Percentiles rank a stretch among this genome's conserved stretches.
Conservation (phyloP, 148 eudicot genomes). For the Cornus kousa region DNA sequence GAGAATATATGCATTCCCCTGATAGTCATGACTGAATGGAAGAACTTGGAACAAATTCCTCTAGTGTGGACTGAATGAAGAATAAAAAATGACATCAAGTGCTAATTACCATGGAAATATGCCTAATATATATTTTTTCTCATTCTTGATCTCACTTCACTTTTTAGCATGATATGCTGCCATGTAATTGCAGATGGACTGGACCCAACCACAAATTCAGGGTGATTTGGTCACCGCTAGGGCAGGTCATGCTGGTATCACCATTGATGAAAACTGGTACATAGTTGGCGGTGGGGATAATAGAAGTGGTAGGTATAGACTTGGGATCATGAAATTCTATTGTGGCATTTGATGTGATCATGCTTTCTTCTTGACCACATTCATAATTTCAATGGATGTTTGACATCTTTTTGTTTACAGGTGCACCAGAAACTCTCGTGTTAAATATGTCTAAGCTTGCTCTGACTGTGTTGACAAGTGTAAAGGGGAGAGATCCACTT, state of each 20-base stretch:
- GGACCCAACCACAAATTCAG: slow-evolving; percentile 89
- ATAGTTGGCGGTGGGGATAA: slow-evolving; percentile 97
- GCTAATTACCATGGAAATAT: neutral
- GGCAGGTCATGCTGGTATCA: slow-evolving; percentile 88
- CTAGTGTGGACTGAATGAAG: neutral
- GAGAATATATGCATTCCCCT: too few species aligned
- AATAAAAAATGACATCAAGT: neutral
- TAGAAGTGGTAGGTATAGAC: slow-evolving; percentile 53
- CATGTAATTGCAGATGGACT: slow-evolving; percentile 66
- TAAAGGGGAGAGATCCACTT: slow-evolving; percentile 76
- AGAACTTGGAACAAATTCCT: neutral
- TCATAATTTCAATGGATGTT: too few species aligned
- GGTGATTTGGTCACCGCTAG: slow-evolving; percentile 78
- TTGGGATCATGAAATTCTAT: neutral
- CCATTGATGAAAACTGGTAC: slow-evolving; percentile 76
- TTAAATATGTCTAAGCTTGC: slow-evolving; percentile 81
- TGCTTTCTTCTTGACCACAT: neutral
- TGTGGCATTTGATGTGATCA: neutral
- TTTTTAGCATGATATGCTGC: slow-evolving; percentile 3
- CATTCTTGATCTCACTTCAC: neutral
- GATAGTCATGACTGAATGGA: too few species aligned
- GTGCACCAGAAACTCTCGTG: slow-evolving; percentile 74
- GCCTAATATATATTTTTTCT: neutral
- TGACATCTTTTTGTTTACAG: slow-evolving; percentile 34
- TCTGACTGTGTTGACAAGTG: slow-evolving; percentile 57